Evolutionary conservation across 345 rosid genomes (phyloP), one percentile per base, ranked within the genome.

Genomic region (Triadica sebifera): DNA sequence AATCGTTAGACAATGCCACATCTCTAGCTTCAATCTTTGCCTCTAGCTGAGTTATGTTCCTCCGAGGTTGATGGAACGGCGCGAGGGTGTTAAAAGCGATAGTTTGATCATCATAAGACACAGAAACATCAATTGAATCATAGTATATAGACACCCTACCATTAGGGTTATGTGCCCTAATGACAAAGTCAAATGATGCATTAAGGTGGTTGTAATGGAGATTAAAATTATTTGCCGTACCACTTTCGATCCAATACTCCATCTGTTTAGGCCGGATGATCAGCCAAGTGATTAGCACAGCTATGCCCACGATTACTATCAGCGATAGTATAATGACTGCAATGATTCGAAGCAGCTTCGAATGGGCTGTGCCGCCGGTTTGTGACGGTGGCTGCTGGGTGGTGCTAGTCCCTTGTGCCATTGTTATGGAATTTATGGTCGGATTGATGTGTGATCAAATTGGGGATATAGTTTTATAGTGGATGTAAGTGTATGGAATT

Each of bases 271-370:
- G 98, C 77, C 81, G 79, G 69, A 94, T 61, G 22, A 83, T 74
- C 3, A 91, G 86, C 97, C 97, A 95, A 12, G 86, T 67, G 82
- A 91, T 84, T 65, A 95, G 78, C 57, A 91, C 76, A n/a, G 81
- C 86, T 8, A 91, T 20, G 17, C 90, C 98, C 12, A 82, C 49
- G 8, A 92, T 75, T 78, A 92, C 74, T 16, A 94, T 86, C 38
- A 86, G 46, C 76, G 74, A 65, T 9, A 86, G 64, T 25, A 88
- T 50, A 69, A 65, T 64, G 58, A 80, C 3, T 55, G 84, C 71
- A 4, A 82, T 64, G 49, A 74, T 76, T 57, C 81, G 78, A 46
- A 79, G 25, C 5, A 84, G 71, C 46, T 62, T 77, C 10, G 75
- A 78, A 20, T 16, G 83, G 12, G 71, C 60, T 3, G 53, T 77